Conservation (phyloP, 1,284 basidiomycete species). For the Pisolithus thermaeus region DNA sequence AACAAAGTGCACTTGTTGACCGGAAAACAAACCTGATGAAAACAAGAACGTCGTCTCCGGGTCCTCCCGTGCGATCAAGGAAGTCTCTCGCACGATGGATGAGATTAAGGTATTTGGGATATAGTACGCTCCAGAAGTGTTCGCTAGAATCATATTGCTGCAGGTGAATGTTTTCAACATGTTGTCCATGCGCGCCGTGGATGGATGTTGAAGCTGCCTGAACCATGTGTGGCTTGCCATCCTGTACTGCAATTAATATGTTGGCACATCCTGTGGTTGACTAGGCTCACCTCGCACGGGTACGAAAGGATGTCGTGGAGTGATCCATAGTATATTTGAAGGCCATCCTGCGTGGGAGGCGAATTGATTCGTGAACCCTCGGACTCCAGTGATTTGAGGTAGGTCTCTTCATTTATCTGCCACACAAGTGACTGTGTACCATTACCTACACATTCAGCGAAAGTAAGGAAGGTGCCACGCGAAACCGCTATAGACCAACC, state of each 20-base stretch:
- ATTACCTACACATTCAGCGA: slow-evolving; percentile 56
- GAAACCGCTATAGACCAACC: slow-evolving; percentile 35
- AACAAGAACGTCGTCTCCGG: slow-evolving; percentile 69
- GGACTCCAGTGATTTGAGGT: slow-evolving; percentile 56
- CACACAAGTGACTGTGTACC: slow-evolving; percentile 89
- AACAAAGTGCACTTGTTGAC: neutral
- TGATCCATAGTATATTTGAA: slow-evolving; percentile 82
- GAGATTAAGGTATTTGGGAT: slow-evolving; percentile 56
- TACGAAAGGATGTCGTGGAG: slow-evolving; percentile 90
- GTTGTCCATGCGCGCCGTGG: slow-evolving; percentile 82
- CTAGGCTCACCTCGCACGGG: slow-evolving; percentile 76
- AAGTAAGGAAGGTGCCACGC: neutral
- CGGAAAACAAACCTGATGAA: slow-evolving; percentile 70
- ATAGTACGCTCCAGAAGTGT: slow-evolving; percentile 77
- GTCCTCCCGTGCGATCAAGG: slow-evolving; percentile 58
- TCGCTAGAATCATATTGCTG: slow-evolving; percentile 67
- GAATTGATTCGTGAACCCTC: slow-evolving; percentile 23
- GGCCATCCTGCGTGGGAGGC: slow-evolving; percentile 39
- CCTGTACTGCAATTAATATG: slow-evolving; percentile 37
- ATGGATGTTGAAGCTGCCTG: slow-evolving; percentile 82
- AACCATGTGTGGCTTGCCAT: slow-evolving; percentile 73
- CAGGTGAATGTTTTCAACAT: slow-evolving; percentile 90
- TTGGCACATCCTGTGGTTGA: neutral
- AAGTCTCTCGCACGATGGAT: slow-evolving; percentile 74
- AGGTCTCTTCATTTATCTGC: slow-evolving; percentile 85